phyloP scores from a whole-genome alignment of 805 yeast genomes.

The Saturnispora mendoncae region DNA sequence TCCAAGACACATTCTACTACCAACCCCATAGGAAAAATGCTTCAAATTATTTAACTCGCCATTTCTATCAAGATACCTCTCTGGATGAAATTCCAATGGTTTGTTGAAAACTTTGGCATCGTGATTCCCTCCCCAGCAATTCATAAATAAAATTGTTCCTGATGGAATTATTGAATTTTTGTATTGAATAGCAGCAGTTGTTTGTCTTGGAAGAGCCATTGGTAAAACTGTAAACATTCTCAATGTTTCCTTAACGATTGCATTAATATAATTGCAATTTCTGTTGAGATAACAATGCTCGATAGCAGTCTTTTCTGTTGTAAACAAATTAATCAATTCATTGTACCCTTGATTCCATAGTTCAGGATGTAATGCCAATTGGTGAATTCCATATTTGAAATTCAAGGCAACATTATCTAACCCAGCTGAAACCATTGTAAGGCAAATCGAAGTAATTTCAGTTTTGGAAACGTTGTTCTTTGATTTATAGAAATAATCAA shows the following conservation, averaged over 20 bases:
- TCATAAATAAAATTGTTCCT: conserved; percentile 52
- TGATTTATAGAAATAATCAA: conserved; percentile 19
- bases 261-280: conserved; percentile 42
- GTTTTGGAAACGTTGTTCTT: conserved; percentile 10
- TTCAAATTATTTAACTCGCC: conserved; percentile 15
- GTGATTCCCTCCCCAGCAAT: conserved; percentile 63
- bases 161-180: conserved; percentile 39
- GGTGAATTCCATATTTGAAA: conserved; percentile 52
- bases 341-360: conserved; percentile 38
- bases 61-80: conserved; percentile 36
- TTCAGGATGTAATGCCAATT: conserved; percentile 30
- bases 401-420: conserved; percentile 63
- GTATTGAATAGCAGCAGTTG: conserved; percentile 42
- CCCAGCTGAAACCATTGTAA: conserved; percentile 76
- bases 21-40: conserved; percentile 60
- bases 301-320: conserved; percentile 21
- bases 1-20: conserved; percentile 68
- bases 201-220: conserved; percentile 52
- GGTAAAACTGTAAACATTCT: conserved; percentile 61
- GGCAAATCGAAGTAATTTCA: conserved; percentile 42
- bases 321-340: conserved; percentile 32
- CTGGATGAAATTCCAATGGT: conserved; percentile 44
- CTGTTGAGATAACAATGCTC: conserved; percentile 20
- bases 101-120: conserved; percentile 36
- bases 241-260: conserved; percentile 54